These are phyloP conservation scores for Clarireedia homoeocarpa DNA, from an alignment of 2,329 filamentous ascomycete species.

Conservation along the genomic window DNA sequence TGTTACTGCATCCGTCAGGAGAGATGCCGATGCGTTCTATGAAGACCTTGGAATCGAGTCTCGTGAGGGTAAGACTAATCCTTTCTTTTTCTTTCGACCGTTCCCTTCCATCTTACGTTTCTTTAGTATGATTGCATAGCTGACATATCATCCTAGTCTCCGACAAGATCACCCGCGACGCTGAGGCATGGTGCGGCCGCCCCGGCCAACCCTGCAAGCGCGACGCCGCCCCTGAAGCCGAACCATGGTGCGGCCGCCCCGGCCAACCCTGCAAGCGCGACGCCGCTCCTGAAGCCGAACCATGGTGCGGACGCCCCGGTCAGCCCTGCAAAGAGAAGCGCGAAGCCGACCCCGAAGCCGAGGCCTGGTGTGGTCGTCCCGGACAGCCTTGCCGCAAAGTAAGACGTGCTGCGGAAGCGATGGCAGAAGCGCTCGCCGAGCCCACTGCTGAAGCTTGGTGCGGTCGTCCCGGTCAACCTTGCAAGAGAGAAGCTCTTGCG, in stretches of 20 bases:
- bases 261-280: conserved; percentile 17
- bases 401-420: conserved; percentile 6
- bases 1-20: not conserved
- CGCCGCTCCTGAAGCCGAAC: conserved; percentile 3
- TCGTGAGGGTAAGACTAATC: conserved; percentile 1
- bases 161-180: conserved; percentile 8
- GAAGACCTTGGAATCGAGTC: conserved; percentile 3
- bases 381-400: conserved; percentile 9
- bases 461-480: conserved; percentile 13
- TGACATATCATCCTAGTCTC: conserved; percentile 1
- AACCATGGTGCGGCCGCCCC: conserved; percentile 15
- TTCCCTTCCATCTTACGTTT: not conserved
- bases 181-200: conserved; percentile 22
- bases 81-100: not conserved
- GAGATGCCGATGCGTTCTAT: not conserved
- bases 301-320: conserved; percentile 14
- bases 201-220: conserved; percentile 19
- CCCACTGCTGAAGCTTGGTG: conserved; percentile 20
- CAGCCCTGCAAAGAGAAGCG: conserved; percentile 17
- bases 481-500: conserved; percentile 16
- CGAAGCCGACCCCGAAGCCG: conserved; percentile 12
- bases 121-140: not conserved
- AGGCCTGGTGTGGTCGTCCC: conserved; percentile 1
- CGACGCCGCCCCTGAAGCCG: conserved; percentile 18
- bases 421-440: conserved; percentile 16